A percentile compares a stretch with the other conserved stretches of the same genome.
Evolutionary conservation across 2,329 filamentous ascomycete genomes (phyloP).

Genomic region (Apiospora koreana): DNA sequence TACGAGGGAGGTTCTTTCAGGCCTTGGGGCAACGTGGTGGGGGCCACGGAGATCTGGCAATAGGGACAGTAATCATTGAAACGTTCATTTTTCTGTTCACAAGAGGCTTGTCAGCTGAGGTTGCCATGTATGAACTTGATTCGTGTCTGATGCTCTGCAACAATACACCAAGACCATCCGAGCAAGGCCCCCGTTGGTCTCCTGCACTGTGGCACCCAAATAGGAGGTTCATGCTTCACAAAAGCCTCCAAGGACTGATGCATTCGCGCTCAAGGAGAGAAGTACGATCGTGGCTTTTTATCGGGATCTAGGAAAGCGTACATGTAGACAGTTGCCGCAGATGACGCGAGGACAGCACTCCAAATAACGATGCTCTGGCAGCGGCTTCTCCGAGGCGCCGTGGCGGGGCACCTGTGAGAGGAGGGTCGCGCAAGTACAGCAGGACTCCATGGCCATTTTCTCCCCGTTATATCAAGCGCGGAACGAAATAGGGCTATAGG

Average conservation of each 20-base stretch:
- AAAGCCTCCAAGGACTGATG: not conserved
- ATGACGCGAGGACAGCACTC: constrained; percentile 72
- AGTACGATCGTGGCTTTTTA: not conserved
- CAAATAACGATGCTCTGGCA: constrained; percentile 60
- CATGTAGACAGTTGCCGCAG: constrained; percentile 70
- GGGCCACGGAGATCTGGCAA: constrained; percentile 69
- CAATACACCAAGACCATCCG: not conserved
- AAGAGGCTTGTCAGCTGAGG: not conserved
- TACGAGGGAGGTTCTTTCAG: constrained; percentile 71
- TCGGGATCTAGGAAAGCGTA: constrained; percentile 34
- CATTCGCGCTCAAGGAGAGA: not conserved
- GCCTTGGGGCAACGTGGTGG: constrained; percentile 60
- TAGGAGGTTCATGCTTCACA: not conserved
- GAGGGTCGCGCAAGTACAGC: constrained; percentile 70
- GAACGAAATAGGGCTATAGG: not conserved
- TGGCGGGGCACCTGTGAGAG: constrained; percentile 56
- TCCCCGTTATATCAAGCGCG: not conserved
- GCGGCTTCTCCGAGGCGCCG: constrained; percentile 60
- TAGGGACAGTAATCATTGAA: constrained; percentile 72
- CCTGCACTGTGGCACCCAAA: not conserved
- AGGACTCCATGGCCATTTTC: constrained; percentile 42
- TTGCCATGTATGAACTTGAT: not conserved
- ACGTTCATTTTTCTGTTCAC: constrained; percentile 60
- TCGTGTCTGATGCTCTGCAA: not conserved
- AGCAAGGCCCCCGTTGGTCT: not conserved